Conservation (phyloP, 352 stramenopile genomes). For the Sclerospora graminicola region DNA sequence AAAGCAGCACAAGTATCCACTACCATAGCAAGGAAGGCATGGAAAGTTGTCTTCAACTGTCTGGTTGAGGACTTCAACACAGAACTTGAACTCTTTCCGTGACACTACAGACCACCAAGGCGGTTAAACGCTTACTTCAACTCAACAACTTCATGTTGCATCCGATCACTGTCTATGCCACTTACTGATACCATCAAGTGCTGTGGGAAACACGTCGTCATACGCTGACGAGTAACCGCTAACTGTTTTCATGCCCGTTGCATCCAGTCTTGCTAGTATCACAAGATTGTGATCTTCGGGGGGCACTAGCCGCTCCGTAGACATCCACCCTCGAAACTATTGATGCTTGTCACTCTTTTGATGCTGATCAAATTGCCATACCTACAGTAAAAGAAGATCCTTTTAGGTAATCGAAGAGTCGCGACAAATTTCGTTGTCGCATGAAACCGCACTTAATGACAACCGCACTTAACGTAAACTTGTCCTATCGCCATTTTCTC, state of each 20-base stretch:
- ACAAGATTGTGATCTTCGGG: slow-evolving; percentile 32
- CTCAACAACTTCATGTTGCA: too few species aligned
- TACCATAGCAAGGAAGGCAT: slow-evolving; percentile 58
- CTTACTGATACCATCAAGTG: slow-evolving; percentile 61
- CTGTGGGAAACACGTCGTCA: slow-evolving; percentile 38
- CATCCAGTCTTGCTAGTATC: slow-evolving; percentile 43
- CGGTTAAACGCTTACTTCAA: too few species aligned
- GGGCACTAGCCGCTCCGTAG: slow-evolving; percentile 47
- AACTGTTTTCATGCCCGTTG: slow-evolving; percentile 35
- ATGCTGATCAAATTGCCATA: too few species aligned
- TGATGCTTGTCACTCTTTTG: slow-evolving; percentile 7
- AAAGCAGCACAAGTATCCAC: slow-evolving; percentile 59
- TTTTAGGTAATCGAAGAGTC: too few species aligned
- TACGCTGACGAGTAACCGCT: slow-evolving; percentile 47
- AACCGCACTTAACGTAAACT: slow-evolving; percentile 1
- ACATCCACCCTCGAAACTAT: slow-evolving; percentile 33
- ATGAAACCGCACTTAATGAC: not conserved
- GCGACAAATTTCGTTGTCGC: too few species aligned
- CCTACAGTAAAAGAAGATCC: too few species aligned
- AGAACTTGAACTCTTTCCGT: slow-evolving; percentile 66
- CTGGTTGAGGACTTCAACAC: slow-evolving; percentile 67
- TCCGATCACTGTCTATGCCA: not conserved
- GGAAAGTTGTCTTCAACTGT: slow-evolving; percentile 64
- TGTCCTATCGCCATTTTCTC: slow-evolving; percentile 14
- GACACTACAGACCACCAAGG: slow-evolving; percentile 27